Conservation (phyloP, 257 asterid genomes). For the Rehmannia glutinosa region DNA sequence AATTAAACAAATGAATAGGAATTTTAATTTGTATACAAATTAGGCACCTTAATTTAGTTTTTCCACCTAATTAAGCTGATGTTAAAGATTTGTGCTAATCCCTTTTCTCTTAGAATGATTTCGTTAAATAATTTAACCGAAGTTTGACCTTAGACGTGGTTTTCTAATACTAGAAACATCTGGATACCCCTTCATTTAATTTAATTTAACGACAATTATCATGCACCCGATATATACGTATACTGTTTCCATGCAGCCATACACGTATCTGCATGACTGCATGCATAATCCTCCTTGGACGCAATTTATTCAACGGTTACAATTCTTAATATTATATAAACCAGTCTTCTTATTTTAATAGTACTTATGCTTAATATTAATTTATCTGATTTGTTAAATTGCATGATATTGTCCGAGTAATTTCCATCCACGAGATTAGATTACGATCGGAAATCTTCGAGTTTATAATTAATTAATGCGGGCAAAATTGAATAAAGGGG, state of each 20-base stretch:
- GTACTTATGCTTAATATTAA: too few species aligned
- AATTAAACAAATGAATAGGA: too few species aligned
- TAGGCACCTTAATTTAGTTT: too few species aligned
- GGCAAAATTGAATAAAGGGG: slow-evolving; percentile 3
- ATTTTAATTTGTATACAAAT: too few species aligned
- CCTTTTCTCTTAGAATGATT: too few species aligned
- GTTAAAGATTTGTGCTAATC: background rate
- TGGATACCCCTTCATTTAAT: background rate
- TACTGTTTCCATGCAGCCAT: slow-evolving; percentile 35
- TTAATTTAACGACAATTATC: background rate
- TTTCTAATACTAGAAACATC: background rate
- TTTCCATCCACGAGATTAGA: background rate
- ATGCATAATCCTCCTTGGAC: slow-evolving; percentile 14
- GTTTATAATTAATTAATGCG: slow-evolving; percentile 13
- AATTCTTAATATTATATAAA: background rate
- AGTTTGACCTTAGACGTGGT: background rate
- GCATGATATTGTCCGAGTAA: background rate
- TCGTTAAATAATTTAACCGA: background rate
- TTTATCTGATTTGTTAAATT: background rate
- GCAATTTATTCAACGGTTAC: slow-evolving; percentile 29
- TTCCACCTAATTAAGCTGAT: background rate
- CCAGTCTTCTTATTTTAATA: background rate
- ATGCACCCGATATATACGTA: slow-evolving; percentile 24
- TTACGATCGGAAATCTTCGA: background rate
- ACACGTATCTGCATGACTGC: slow-evolving; percentile 45